Base-by-base conservation (phyloP, 129 eudicot species). In the Arctium lappa region DNA sequence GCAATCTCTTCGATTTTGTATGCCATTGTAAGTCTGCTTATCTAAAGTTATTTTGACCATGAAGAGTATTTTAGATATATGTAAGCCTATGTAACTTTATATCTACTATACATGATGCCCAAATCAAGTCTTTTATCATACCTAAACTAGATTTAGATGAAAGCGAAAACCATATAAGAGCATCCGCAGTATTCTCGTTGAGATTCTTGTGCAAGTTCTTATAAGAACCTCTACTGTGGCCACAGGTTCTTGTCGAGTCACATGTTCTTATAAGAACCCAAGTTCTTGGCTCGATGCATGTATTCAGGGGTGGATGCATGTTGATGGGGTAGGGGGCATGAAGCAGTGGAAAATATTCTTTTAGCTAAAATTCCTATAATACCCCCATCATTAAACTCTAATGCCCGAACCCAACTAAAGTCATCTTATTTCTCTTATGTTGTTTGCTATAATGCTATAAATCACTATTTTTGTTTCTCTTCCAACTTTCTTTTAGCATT, bases 1-100 rank as follows among this genome's bases (percentile, higher is more conserved):
- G 82, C 90, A 65, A 48, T 78, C 66, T 83, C 84, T 75, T 80
- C 90, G 1, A 33, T 84, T 8, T 37, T 87, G 63, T 87, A 87
- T 80, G 85, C 78, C 74, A 29, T 80, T 75, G 85, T 87, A 84
- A 83, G 85, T 84, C 16, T 34, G 33, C 60, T 36, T 73, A 31
- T 15, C 62, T 74, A 38, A 32, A 50, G 39, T 72, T 80, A 34
- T n/a, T 71, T 71, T 70, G 16, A 33, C 31, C 75, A 72, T 16
- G 8, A 33, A 22, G 8, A 81, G 22, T 18, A 18, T 18, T 31
- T 34, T 0, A 0, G 60, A 11, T 18, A 30, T 56, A 80, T 44
- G 4, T 2, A 36, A 16, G 9, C 34, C 15, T 72, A 32, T 32
- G 8, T 32, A 73, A 13, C 30, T n/a, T 8, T 73, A 37, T 73